Base-by-base conservation (phyloP, 164 flowering plant species). In the Magnolia sinica region DNA sequence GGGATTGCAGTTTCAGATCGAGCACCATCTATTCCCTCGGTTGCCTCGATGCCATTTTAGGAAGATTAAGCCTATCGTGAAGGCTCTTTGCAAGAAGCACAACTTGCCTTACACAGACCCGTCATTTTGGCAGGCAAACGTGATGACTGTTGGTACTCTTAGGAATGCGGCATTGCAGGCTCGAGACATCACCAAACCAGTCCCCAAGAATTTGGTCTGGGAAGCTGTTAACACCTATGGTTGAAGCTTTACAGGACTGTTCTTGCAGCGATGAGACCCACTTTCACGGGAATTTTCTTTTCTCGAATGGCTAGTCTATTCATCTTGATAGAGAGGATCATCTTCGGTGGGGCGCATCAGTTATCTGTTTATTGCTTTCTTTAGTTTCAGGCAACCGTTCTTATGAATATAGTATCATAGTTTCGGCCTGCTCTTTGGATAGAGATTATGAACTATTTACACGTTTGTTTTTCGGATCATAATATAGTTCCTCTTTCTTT, bases 171-270 rank as follows among this genome's bases (percentile, higher is more conserved):
- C 94, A 4, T 64, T 87, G 75, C 87, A 89, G 79, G 94, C 94
- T 64, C 77, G 92, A n/a, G 88, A 86, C 64, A 69, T 85, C 52
- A 49, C 89, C 27, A 83, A 76, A 1, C 84, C 84, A 8, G 72
- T 79, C 8, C 86, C 89, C 0, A 85, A 86, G 78, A 85, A 87
- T 73, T 77, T 90, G 87, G 75, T 89, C 13, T 89, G 93, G 93
- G 93, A 90, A 86, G 93, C 93, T 50, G 82, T 90, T 23, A 90
- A 90, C 79, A 89, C 91, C 68, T 88, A 86, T 70, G 93, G 93
- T 45, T 90, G 83, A 87, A 74, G 61, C 61, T 11, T 55, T 55
- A 11, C 3, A 16, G 18, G 16, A 55, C 18, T 55, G 61, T 55
- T 20, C 2, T 50, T 31, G 51, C 27, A 68, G 11, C 29, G 16